phyloP scores from a whole-genome alignment of 1,284 basidiomycete genomes.

The Heterobasidion annosum region DNA sequence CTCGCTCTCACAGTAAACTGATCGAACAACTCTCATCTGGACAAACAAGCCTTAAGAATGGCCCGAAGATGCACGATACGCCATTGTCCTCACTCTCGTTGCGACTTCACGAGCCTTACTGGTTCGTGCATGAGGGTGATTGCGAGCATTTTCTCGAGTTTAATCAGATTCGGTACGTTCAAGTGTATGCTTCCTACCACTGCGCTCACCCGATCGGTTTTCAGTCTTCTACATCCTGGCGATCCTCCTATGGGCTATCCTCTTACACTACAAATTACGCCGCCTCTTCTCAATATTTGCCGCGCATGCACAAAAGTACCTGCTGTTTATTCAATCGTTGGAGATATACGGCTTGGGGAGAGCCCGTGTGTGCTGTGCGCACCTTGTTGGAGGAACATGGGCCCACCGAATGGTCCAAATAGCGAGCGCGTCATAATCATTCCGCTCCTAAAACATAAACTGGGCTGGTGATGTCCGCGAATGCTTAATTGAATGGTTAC shows the following conservation, averaged over 20 bases:
- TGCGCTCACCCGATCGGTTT: slow-evolving; percentile 1
- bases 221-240: slow-evolving; percentile 45
- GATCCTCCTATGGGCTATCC: slow-evolving; percentile 56
- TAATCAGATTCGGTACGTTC: slow-evolving; percentile 58
- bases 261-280: slow-evolving; percentile 53
- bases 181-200: not conserved
- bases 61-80: slow-evolving; percentile 37
- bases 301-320: slow-evolving; percentile 62
- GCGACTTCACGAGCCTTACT: slow-evolving; percentile 67
- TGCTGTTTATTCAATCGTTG: slow-evolving; percentile 53
- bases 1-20: slow-evolving; percentile 29
- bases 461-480: slow-evolving; percentile 19
- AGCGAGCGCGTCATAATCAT: slow-evolving; percentile 34
- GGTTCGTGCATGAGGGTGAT: slow-evolving; percentile 69
- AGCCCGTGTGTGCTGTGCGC: slow-evolving; percentile 65
- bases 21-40: slow-evolving; percentile 29
- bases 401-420: slow-evolving; percentile 33
- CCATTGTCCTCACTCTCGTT: slow-evolving; percentile 43
- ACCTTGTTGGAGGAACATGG: slow-evolving; percentile 67
- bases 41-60: slow-evolving; percentile 26
- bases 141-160: slow-evolving; percentile 74
- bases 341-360: slow-evolving; percentile 66
- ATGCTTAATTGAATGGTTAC: too few relatives aligned
- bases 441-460: slow-evolving; percentile 38
- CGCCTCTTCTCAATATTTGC: slow-evolving; percentile 52